phyloP scores from a whole-genome alignment of 164 flowering plant species.

The Stephania japonica region DNA sequence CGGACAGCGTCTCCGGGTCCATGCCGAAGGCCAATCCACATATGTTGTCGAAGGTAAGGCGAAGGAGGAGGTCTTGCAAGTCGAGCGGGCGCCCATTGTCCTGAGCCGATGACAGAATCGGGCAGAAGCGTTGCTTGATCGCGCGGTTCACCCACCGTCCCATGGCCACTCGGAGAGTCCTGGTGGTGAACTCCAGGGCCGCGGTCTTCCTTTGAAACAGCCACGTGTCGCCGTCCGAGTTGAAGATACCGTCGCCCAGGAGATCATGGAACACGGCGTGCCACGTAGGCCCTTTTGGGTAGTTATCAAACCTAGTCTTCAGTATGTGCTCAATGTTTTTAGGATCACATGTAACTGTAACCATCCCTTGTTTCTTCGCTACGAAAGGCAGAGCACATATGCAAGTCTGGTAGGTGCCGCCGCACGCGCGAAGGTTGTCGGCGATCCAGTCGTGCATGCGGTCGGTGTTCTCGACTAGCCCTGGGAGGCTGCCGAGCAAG shows the following conservation, averaged over 20 bases:
- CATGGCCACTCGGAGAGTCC: conserved; percentile 70
- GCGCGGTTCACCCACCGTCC: conserved; percentile 62
- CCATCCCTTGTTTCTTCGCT: conserved; percentile 53
- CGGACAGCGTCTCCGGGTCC: conserved; percentile 52
- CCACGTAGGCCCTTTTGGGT: conserved; percentile 70
- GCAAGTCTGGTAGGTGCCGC: conserved; percentile 74
- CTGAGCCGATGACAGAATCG: conserved; percentile 46
- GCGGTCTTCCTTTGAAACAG: conserved; percentile 58
- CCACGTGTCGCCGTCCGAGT: conserved; percentile 76
- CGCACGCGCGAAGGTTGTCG: conserved; percentile 50
- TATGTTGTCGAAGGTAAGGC: conserved; percentile 68
- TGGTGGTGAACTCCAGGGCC: conserved; percentile 55
- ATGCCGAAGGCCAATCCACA: conserved; percentile 63
- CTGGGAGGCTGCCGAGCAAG: conserved; percentile 59
- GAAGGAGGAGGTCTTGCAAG: conserved; percentile 52
- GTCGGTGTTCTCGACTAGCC: conserved; percentile 36
- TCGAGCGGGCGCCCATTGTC: conserved; percentile 36
- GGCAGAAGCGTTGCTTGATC: conserved; percentile 42
- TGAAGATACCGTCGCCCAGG: conserved; percentile 62
- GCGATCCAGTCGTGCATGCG: conserved; percentile 73
- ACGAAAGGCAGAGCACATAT: conserved; percentile 43
- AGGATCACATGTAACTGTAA: conserved; percentile 72
- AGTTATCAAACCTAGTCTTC: conserved; percentile 51
- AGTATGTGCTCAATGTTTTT: conserved; percentile 58
- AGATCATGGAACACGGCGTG: conserved; percentile 63